phyloP scores from a whole-genome alignment of 1,284 basidiomycete species.

The Boletus mariae region DNA sequence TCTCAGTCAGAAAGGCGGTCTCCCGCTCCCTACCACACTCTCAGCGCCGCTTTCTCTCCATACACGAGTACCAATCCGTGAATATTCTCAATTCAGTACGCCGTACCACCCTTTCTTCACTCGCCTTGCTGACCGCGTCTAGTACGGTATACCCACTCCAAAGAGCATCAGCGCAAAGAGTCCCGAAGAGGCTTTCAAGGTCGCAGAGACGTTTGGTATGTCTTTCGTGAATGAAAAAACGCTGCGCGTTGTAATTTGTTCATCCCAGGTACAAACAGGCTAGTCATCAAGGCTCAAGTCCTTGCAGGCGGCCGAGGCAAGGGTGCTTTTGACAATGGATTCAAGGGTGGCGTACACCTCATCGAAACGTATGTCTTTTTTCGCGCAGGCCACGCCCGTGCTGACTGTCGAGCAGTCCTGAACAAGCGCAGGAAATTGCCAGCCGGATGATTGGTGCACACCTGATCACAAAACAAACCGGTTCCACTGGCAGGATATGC shows the following conservation, averaged over 20 bases:
- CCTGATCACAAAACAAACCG: constrained; percentile 99
- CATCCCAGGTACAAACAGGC: constrained; percentile 56
- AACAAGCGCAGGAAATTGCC: constrained; percentile 86
- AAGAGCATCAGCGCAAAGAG: constrained; percentile 87
- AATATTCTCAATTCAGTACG: constrained; percentile 86
- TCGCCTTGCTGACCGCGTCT: constrained; percentile 4
- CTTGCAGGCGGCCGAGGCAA: constrained; percentile 98
- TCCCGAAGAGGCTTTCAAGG: constrained; percentile 86
- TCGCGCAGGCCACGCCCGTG: neutral
- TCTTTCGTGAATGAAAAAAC: neutral
- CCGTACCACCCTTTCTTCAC: constrained; percentile 21
- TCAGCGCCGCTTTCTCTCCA: constrained; percentile 89
- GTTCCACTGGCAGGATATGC: constrained; percentile 87
- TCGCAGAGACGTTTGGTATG: constrained; percentile 84
- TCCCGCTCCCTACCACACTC: constrained; percentile 23
- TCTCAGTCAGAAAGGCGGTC: constrained; percentile 57
- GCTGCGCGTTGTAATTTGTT: neutral
- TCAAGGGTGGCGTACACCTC: constrained; percentile 97
- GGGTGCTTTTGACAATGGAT: constrained; percentile 94
- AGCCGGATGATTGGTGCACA: constrained; percentile 93
- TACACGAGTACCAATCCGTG: constrained; percentile 99
- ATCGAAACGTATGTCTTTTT: constrained; percentile 69
- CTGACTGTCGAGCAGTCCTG: constrained; percentile 53
- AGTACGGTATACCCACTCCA: constrained; percentile 98
- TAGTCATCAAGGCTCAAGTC: constrained; percentile 98